Conservation (phyloP, 352 stramenopile genomes). For the Phytophthora pisi region DNA sequence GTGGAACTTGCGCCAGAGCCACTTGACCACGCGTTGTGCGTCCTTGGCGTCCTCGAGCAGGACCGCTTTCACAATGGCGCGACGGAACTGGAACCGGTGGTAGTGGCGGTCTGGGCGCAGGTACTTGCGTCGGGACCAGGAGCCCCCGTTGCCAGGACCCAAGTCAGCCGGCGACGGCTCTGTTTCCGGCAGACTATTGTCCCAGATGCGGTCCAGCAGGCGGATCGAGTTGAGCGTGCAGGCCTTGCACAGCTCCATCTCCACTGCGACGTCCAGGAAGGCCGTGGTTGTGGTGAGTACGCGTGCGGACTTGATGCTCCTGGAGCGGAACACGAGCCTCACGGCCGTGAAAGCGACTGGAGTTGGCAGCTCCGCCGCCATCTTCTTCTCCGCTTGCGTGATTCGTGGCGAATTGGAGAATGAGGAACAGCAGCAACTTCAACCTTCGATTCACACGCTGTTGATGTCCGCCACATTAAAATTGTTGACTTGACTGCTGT, state of each 20-base stretch:
- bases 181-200: not conserved
- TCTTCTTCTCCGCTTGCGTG: too few species aligned
- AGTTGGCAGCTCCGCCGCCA: not conserved
- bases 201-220: conserved; percentile 8
- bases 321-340: not conserved
- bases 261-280: conserved; percentile 11
- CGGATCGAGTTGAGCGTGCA: conserved; percentile 2
- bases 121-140: conserved; percentile 7
- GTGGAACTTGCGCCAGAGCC: conserved; percentile 6
- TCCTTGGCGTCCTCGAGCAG: not conserved
- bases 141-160: not conserved
- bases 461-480: too few species aligned
- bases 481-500: too few species aligned
- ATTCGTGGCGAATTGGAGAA: too few species aligned
- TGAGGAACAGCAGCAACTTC: too few species aligned
- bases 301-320: not conserved
- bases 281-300: not conserved
- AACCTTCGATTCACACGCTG: too few species aligned
- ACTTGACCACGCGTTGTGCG: not conserved
- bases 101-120: conserved; percentile 5
- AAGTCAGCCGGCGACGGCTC: conserved; percentile 1
- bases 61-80: not conserved
- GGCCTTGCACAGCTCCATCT: conserved; percentile 2
- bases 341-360: not conserved
- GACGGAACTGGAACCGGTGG: not conserved